Percentiles rank a stretch among this genome's conserved stretches.
Evolutionary conservation across 1,284 basidiomycete genomes (phyloP).

Genomic region (Fomitopsis betulina): DNA sequence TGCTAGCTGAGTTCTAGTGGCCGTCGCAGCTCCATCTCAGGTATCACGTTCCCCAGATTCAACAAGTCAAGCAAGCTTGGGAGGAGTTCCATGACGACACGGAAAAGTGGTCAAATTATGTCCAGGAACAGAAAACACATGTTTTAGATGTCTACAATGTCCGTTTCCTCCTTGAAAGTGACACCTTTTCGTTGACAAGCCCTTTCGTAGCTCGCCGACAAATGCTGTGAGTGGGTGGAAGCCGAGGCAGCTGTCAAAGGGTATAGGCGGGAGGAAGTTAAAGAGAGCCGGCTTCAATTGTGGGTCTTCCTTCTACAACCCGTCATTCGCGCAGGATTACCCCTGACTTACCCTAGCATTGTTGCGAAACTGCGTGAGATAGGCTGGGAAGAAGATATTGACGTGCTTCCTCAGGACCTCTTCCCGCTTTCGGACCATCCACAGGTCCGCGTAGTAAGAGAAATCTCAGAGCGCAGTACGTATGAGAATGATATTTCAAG

Average conservation of each 20-base stretch:
- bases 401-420: background rate
- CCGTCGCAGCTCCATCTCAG: too few species aligned
- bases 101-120: background rate
- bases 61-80: background rate
- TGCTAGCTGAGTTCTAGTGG: background rate
- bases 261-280: background rate
- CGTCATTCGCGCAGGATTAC: background rate
- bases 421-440: background rate
- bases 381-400: slow-evolving; percentile 3
- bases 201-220: background rate
- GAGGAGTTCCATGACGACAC: background rate
- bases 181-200: too few species aligned
- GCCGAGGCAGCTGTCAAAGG: background rate
- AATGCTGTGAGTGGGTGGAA: background rate
- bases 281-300: background rate
- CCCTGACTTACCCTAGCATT: background rate
- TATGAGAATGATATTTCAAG: background rate
- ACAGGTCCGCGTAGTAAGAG: background rate
- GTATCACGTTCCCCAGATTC: background rate
- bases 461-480: slow-evolving; percentile 1
- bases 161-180: background rate
- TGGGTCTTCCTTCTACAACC: background rate
- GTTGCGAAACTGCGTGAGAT: background rate
- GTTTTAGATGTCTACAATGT: background rate
- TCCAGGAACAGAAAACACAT: background rate